phyloP scores from a whole-genome alignment of 176 grass and related monocot genomes.

The Aegilops tauschii region DNA sequence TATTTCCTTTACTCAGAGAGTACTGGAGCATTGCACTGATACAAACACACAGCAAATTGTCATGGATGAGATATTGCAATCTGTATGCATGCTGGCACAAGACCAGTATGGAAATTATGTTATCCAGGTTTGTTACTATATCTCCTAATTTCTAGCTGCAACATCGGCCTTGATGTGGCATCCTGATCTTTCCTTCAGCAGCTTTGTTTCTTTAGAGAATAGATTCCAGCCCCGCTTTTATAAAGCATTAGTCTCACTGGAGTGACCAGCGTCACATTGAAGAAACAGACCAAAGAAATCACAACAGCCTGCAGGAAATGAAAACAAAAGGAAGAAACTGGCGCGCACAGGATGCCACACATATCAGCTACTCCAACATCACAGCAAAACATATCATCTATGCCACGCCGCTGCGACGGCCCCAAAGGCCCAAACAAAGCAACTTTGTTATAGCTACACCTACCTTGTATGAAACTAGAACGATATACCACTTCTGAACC shows the following conservation, averaged over 20 bases:
- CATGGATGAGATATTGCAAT: conserved; percentile 82
- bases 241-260: not conserved
- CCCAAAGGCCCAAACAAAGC: not conserved
- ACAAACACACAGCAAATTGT: conserved; percentile 72
- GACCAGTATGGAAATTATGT: conserved; percentile 94
- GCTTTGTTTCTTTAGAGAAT: not conserved
- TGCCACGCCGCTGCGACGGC: not conserved
- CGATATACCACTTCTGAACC: not conserved
- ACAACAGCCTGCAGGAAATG: not conserved
- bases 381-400: not conserved
- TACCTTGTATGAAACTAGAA: not conserved
- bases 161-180: not conserved
- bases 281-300: not conserved
- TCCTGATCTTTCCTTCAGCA: conserved; percentile 4
- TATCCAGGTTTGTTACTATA: conserved; percentile 55
- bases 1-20: conserved; percentile 50
- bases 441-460: conserved; percentile 6
- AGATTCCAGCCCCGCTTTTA: not conserved
- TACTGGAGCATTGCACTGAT: conserved; percentile 82
- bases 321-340: not conserved
- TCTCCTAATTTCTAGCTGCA: not conserved
- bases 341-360: not conserved
- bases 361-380: not conserved
- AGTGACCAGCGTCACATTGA: not conserved
- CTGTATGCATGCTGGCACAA: conserved; percentile 80